Evolutionary conservation across 352 stramenopile genomes (phyloP).

Genomic region (Phytophthora colocasiae): DNA sequence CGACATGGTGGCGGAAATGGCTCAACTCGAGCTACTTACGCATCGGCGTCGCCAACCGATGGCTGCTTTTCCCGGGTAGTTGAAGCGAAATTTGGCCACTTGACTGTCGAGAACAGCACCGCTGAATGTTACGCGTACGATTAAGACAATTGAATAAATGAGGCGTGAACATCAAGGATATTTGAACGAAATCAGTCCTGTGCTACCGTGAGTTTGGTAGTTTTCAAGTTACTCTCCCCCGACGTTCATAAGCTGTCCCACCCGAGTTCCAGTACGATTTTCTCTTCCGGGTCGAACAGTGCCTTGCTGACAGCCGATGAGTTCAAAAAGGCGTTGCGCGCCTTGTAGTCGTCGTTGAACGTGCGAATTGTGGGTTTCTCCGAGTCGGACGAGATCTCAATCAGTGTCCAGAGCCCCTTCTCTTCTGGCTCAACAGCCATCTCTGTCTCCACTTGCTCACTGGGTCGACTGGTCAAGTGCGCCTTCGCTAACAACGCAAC

Average conservation of each 20-base stretch:
- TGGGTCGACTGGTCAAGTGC: neutral
- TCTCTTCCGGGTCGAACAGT: constrained; percentile 22
- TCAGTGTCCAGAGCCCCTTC: constrained; percentile 22
- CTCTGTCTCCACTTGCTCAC: neutral
- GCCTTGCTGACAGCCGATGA: constrained; percentile 24
- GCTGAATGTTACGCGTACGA: constrained; percentile 19
- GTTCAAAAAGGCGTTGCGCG: constrained; percentile 29
- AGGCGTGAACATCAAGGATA: too few species aligned
- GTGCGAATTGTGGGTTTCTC: constrained; percentile 3
- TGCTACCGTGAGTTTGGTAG: too few species aligned
- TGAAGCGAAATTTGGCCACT: constrained; percentile 14
- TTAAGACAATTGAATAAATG: neutral
- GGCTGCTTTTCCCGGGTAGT: constrained; percentile 29
- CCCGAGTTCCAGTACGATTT: constrained; percentile 11
- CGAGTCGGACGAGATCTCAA: constrained; percentile 13
- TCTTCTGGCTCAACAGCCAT: neutral
- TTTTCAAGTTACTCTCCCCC: too few species aligned
- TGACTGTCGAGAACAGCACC: constrained; percentile 29
- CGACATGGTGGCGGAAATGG: constrained; percentile 27
- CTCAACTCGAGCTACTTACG: constrained; percentile 28
- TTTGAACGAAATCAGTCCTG: too few species aligned
- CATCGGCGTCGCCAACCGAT: constrained; percentile 20
- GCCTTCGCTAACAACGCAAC: constrained; percentile 15
- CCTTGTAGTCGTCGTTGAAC: constrained; percentile 27
- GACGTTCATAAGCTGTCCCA: constrained; percentile 16